phyloP scores from a whole-genome alignment of 2,329 filamentous ascomycete genomes.

The Huntiella decipiens region DNA sequence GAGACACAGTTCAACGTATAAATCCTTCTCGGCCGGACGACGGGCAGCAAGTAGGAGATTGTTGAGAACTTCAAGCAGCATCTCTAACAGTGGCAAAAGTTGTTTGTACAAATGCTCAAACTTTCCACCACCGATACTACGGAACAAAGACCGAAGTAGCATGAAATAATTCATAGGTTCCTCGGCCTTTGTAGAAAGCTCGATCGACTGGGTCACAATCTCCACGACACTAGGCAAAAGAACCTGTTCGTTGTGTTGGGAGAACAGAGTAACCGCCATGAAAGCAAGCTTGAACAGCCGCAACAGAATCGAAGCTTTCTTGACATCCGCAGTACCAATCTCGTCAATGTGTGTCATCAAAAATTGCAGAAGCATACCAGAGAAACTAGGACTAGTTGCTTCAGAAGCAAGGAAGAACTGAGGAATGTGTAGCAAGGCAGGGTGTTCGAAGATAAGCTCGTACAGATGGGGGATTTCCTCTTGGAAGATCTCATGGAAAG shows the following conservation, averaged over 20 bases:
- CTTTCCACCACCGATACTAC: slow-evolving; percentile 89
- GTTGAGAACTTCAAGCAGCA: slow-evolving; percentile 93
- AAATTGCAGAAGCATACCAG: slow-evolving; percentile 93
- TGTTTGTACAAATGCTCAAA: slow-evolving; percentile 98
- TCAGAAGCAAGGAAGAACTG: slow-evolving; percentile 99
- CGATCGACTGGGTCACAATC: slow-evolving; percentile 93
- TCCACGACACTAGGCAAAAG: slow-evolving; percentile 89
- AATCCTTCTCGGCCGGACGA: slow-evolving; percentile 75
- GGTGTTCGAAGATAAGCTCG: slow-evolving; percentile 95
- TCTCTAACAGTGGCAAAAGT: slow-evolving; percentile 85
- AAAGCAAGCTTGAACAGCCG: slow-evolving; percentile 95
- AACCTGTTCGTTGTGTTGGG: slow-evolving; percentile 84
- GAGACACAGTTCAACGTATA: slow-evolving; percentile 92
- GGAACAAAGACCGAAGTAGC: slow-evolving; percentile 74
- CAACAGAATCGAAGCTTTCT: slow-evolving; percentile 80
- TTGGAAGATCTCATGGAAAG: slow-evolving; percentile 96
- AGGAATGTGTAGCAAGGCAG: slow-evolving; percentile 78
- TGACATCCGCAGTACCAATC: slow-evolving; percentile 78
- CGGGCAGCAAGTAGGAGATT: slow-evolving; percentile 79
- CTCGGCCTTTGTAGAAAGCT: slow-evolving; percentile 83
- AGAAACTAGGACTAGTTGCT: slow-evolving; percentile 91
- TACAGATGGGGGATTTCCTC: slow-evolving; percentile 94
- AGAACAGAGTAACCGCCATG: slow-evolving; percentile 97
- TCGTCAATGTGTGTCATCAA: slow-evolving; percentile 93
- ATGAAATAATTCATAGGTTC: slow-evolving; percentile 99